Base-by-base conservation (phyloP, 805 yeast species). In the Wickerhamomyces kurtzmanii region DNA sequence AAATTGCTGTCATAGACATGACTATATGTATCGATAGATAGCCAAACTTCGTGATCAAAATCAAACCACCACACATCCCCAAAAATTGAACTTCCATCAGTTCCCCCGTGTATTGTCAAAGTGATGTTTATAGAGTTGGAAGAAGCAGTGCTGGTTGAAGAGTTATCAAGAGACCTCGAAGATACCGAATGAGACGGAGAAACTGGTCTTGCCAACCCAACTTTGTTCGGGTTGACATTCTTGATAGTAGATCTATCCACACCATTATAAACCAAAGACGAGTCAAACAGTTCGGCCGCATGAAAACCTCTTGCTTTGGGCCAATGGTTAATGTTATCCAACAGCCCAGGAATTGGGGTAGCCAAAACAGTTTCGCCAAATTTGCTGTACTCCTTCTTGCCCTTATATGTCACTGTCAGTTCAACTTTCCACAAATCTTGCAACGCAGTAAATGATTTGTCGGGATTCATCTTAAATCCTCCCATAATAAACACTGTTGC, bases 31-130 rank as follows among this genome's bases (percentile, higher is more conserved):
- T 36, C 31, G 1, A 49, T 19, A 12, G 36, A 27, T 11, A 26
- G 22, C 76, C 76, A 70, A 2, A 43, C 41, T 31, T 63, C 70
- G 1, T 51, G 37, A 17, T 55, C 57, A 15, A 69, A 38, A 35
- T 65, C 63, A 35, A 65, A 69, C 51, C 59, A 55, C 75, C 75
- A 70, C 39, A 59, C 39, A 44, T 69, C 75, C 16, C 70, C 68
- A 15, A 51, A 41, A 8, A 68, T 57, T 12, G 53, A 44, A 8
- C 30, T 24, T 16, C 48, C 43, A 25, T 51, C 36, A 1, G 63
- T 56, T 4, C 66, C 66, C 15, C 66, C 66, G 32, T 60, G 65
- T 1, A 54, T 33, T 1, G 55, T 38, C 6, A 59, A 27, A 6
- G 43, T 38, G 19, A 32, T 28, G 15, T 36, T 26, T 7, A 39